Evolutionary conservation across 139 green algal species (phyloP).

Genomic region (Auxenochlorella pyrenoidosa): DNA sequence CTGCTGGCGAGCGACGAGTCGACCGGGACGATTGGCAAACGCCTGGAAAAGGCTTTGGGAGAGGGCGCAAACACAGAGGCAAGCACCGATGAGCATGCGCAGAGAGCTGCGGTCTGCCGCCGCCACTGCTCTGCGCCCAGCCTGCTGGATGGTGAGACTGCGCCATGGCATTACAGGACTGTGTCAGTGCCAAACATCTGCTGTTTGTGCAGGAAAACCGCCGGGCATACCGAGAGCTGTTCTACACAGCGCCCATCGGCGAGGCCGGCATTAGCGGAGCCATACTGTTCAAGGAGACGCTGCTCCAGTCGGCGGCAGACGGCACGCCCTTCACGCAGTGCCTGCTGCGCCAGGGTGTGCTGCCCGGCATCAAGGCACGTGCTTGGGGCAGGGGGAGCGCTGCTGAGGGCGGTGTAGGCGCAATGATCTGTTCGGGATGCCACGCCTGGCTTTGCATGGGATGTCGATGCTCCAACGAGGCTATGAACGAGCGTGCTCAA

Average conservation of each 20-base stretch:
- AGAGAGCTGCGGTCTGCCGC: no score
- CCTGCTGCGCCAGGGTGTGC: slow-evolving; percentile 71
- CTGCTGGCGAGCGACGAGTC: slow-evolving; percentile 86
- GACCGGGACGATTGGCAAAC: slow-evolving; percentile 86
- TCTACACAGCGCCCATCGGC: slow-evolving; percentile 75
- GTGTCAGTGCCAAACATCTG: background rate
- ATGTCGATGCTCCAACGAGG: no score
- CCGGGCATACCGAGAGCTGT: slow-evolving; percentile 75
- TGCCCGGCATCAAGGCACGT: slow-evolving; percentile 86
- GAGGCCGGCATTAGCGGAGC: slow-evolving; percentile 72
- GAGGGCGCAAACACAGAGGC: slow-evolving; percentile 62
- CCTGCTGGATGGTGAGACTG: no score
- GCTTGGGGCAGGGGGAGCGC: background rate
- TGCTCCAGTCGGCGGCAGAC: slow-evolving; percentile 72
- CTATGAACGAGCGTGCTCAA: no score
- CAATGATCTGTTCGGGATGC: no score
- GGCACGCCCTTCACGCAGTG: slow-evolving; percentile 79
- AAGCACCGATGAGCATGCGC: background rate
- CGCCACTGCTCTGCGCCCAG: no score
- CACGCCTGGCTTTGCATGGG: no score
- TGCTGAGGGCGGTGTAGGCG: background rate
- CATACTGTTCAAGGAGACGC: slow-evolving; percentile 96
- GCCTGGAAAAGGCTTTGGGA: slow-evolving; percentile 55
- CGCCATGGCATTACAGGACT: background rate
- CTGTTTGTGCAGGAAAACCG: slow-evolving; percentile 55